A percentile compares a stretch with the other conserved stretches of the same genome.
phyloP scores from a whole-genome alignment of 495 filamentous ascomycete genomes.

The Penicillium argentinense region DNA sequence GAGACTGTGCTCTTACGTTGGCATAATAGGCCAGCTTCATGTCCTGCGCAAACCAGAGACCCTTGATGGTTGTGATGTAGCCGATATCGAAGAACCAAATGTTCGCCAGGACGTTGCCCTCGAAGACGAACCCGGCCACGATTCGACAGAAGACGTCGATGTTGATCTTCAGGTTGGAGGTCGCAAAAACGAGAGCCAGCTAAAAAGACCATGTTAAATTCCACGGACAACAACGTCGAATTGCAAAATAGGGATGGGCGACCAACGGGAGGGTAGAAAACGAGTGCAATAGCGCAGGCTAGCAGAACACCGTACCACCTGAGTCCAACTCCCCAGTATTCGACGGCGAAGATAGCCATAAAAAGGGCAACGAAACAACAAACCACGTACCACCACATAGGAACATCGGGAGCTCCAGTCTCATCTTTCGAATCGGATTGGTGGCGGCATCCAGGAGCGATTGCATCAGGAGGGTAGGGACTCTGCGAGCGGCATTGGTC shows the following conservation, averaged over 20 bases:
- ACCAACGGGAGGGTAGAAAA: constrained; percentile 41
- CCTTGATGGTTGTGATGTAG: constrained; percentile 78
- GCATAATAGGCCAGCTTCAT: constrained; percentile 87
- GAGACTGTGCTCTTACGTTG: constrained; percentile 45
- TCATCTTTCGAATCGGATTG: constrained; percentile 52
- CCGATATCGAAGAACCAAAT: constrained; percentile 74
- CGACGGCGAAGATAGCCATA: constrained; percentile 77
- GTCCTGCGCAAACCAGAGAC: constrained; percentile 82
- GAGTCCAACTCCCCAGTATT: constrained; percentile 75
- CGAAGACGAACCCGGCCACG: constrained; percentile 74
- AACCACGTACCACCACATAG: constrained; percentile 72
- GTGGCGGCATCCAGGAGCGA: constrained; percentile 26
- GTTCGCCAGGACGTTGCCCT: constrained; percentile 83
- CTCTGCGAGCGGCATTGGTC: constrained; percentile 11
- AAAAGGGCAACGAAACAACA: constrained; percentile 69
- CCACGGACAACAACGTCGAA: too few relatives aligned
- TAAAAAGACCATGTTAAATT: constrained; percentile 63
- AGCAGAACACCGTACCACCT: constrained; percentile 62
- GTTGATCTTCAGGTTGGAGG: constrained; percentile 78
- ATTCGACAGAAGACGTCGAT: constrained; percentile 79
- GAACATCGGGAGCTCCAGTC: constrained; percentile 64
- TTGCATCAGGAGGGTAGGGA: constrained; percentile 6
- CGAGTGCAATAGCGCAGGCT: constrained; percentile 67
- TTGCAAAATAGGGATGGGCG: constrained; percentile 55
- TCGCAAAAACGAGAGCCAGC: constrained; percentile 82